phyloP scores from a whole-genome alignment of 2,329 filamentous ascomycete species.

The Cryphonectria japonica region DNA sequence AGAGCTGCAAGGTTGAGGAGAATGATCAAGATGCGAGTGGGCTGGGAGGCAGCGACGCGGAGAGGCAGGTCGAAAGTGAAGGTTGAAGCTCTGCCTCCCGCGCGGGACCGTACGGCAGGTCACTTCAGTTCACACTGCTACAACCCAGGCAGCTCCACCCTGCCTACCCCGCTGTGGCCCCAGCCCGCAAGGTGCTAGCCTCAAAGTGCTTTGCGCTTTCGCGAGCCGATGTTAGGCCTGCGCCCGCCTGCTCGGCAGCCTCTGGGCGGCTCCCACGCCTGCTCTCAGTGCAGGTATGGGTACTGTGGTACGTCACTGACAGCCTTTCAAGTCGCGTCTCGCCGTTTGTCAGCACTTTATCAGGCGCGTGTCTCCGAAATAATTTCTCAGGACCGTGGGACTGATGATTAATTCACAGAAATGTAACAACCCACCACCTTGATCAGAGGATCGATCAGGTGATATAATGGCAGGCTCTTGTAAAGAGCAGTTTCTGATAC shows the following conservation, averaged over 20 bases:
- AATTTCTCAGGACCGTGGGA: background rate
- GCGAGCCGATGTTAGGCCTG: slow-evolving; percentile 16
- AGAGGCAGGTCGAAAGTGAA: slow-evolving; percentile 22
- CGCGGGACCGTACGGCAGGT: slow-evolving; percentile 7
- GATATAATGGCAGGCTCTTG: background rate
- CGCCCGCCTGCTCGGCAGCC: background rate
- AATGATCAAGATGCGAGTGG: slow-evolving; percentile 13
- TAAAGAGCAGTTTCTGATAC: background rate
- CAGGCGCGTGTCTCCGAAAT: slow-evolving; percentile 15
- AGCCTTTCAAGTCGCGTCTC: slow-evolving; percentile 24
- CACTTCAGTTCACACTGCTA: slow-evolving; percentile 1
- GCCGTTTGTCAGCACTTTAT: slow-evolving; percentile 24
- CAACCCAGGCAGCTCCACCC: slow-evolving; percentile 5
- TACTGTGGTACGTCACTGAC: slow-evolving; percentile 22
- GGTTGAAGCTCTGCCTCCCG: slow-evolving; percentile 12
- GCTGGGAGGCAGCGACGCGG: slow-evolving; percentile 15
- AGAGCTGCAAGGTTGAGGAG: slow-evolving; percentile 22
- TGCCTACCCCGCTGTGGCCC: slow-evolving; percentile 17
- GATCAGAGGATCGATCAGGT: background rate
- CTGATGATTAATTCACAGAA: slow-evolving; percentile 6
- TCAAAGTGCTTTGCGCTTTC: background rate
- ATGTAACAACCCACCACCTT: background rate
- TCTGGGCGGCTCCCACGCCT: background rate
- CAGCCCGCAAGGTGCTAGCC: slow-evolving; percentile 22
- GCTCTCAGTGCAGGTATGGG: background rate